Base-by-base conservation (phyloP, 331 rosid genomes). In the Cydonia oblonga region DNA sequence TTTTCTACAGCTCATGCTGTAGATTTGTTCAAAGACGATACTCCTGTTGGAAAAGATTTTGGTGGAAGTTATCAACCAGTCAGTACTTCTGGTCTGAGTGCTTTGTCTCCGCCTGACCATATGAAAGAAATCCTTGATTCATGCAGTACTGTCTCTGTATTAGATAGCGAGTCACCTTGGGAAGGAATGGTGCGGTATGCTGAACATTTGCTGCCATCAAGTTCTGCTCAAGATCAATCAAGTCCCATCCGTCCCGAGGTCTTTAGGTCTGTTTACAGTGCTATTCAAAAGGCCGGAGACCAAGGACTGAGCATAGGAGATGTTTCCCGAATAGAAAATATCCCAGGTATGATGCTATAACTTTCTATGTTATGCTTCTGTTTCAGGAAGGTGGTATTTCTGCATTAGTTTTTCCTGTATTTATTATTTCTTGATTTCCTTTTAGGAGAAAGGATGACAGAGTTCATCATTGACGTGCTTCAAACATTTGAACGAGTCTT, bases 251-350 rank as follows among this genome's bases (percentile, higher is more conserved):
- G 71, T 62, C 86, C 93, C 20, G 92, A 87, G 79, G 82, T 85
- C 69, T 88, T 95, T 79, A 73, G 70, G 80, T 78, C 81, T 59
- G 82, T 88, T 80, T 87, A 78, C 85, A 74, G 82, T 83, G 88
- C 98, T 74, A 88, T 91, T 72, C 90, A 82, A 80, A 88, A 80
- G 83, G 89, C 90, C 46, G 96, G 98, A 67, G 98, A 95, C 81
- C 97, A 89, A 81, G 98, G 98, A 72, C 86, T 95, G 86, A 79
- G 90, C 84, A 83, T 89, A 38, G 82, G 74, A 73, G 97, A 91
- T 81, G 80, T 95, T 82, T 82, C 91, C 66, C 85, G 32, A 76
- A 40, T 82, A 61, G 80, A 85, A 77, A 80, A 88, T 81, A 72
- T 68, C 68, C 90, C 92, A 81, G 96, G 98, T 93, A 85, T 64